Conservation (phyloP, 495 filamentous ascomycete genomes). For the Bathelium albidoporum region DNA sequence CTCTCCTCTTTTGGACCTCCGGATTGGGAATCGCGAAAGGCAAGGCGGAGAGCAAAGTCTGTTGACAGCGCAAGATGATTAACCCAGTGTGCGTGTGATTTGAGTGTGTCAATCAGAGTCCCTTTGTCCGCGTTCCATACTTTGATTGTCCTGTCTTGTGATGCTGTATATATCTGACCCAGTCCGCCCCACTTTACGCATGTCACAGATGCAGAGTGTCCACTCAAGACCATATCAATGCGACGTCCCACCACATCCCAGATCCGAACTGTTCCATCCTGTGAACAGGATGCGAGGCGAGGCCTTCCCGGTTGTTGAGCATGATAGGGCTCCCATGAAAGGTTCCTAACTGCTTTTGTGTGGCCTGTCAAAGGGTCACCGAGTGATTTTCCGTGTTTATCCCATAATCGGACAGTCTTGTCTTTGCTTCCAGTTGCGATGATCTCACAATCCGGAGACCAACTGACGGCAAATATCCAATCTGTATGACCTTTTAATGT, state of each 20-base stretch:
- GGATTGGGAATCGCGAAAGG: conserved; percentile 71
- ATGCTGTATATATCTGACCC: conserved; percentile 73
- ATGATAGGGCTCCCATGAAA: conserved; percentile 95
- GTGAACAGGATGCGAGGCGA: conserved; percentile 76
- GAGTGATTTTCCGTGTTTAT: conserved; percentile 67
- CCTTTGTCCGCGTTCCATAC: conserved; percentile 78
- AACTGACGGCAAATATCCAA: conserved; percentile 84
- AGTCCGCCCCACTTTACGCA: conserved; percentile 93
- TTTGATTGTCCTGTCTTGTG: conserved; percentile 90
- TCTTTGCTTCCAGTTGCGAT: conserved; percentile 94
- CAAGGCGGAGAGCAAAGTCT: conserved; percentile 80
- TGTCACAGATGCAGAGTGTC: conserved; percentile 78
- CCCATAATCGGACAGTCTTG: conserved; percentile 83
- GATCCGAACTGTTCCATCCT: conserved; percentile 80
- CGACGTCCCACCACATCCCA: conserved; percentile 74
- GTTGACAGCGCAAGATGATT: conserved; percentile 94
- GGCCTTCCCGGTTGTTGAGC: conserved; percentile 62
- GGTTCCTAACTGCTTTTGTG: conserved; percentile 75
- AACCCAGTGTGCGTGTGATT: conserved; percentile 83
- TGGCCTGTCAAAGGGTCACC: conserved; percentile 80
- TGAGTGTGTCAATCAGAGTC: conserved; percentile 66
- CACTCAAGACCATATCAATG: conserved; percentile 71
- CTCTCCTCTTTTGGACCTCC: conserved; percentile 32
- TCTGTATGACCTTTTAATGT: conserved; percentile 88
- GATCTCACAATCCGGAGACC: conserved; percentile 69